phyloP scores from a whole-genome alignment of 2,329 filamentous ascomycete genomes.

The Albophoma yamanashiensis region DNA sequence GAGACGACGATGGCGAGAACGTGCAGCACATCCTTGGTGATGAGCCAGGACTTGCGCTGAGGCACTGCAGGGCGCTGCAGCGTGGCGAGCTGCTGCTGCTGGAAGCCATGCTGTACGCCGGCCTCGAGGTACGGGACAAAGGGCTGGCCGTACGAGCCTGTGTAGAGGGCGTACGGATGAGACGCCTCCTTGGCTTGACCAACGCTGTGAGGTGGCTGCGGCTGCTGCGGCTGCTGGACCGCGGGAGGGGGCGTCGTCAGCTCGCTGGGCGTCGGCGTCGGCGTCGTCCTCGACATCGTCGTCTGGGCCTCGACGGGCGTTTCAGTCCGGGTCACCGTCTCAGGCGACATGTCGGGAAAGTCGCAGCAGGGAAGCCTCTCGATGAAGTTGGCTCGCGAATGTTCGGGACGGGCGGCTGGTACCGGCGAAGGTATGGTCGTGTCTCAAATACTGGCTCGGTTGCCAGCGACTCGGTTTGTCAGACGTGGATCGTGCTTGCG shows the following conservation, averaged over 20 bases:
- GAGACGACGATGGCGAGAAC: conserved; percentile 12
- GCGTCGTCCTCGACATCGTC: background rate
- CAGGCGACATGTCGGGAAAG: background rate
- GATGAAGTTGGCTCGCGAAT: background rate
- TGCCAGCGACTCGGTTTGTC: background rate
- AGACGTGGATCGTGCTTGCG: background rate
- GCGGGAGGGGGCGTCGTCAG: background rate
- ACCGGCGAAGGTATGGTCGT: background rate
- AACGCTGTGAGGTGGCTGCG: background rate
- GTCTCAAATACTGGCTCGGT: background rate
- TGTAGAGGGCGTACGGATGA: background rate
- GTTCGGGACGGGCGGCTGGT: background rate
- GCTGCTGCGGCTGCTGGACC: background rate
- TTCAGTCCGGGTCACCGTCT: background rate
- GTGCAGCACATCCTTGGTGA: conserved; percentile 20
- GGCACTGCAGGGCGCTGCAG: background rate
- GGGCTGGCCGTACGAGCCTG: background rate
- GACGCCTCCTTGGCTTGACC: background rate
- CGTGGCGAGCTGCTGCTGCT: background rate
- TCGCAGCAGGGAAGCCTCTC: background rate
- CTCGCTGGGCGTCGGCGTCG: background rate
- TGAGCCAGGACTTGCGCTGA: background rate
- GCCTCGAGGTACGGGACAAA: background rate
- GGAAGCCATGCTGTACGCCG: background rate
- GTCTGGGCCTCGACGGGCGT: background rate